A percentile compares a stretch with the other conserved stretches of the same genome.
These are phyloP conservation scores for Schizophyllum amplum DNA, from an alignment of 1,284 basidiomycete genomes.

Conservation along the genomic window DNA sequence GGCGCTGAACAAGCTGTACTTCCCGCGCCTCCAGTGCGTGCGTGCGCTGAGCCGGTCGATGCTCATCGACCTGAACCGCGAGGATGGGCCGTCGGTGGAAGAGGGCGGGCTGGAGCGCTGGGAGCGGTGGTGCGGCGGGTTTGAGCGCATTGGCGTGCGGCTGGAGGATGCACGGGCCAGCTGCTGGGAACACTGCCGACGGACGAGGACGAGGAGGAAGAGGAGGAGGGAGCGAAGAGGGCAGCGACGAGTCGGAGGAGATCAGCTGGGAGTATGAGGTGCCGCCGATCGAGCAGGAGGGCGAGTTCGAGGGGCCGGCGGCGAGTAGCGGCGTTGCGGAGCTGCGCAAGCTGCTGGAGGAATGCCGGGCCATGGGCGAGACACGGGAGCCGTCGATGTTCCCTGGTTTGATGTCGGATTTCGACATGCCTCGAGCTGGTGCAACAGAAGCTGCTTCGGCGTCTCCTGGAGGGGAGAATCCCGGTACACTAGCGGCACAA, in stretches of 20 bases:
- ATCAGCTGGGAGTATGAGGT: slow-evolving; percentile 7
- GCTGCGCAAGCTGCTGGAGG: slow-evolving; percentile 22
- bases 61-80: slow-evolving; percentile 47
- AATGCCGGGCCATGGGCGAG: slow-evolving; percentile 25
- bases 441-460: no score
- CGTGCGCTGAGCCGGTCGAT: slow-evolving; percentile 48
- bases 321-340: slow-evolving; percentile 22
- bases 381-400: slow-evolving; percentile 14
- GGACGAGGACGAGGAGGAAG: slow-evolving; percentile 27
- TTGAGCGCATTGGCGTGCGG: slow-evolving; percentile 35
- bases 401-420: not conserved
- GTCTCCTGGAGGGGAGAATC: no score
- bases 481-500: no score
- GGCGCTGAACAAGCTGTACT: slow-evolving; percentile 44
- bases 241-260: slow-evolving; percentile 16
- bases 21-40: slow-evolving; percentile 51
- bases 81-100: slow-evolving; percentile 31
- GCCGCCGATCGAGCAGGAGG: slow-evolving; percentile 13
- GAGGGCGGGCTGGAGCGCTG: slow-evolving; percentile 48
- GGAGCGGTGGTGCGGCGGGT: slow-evolving; percentile 59
- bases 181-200: slow-evolving; percentile 49
- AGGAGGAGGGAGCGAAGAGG: slow-evolving; percentile 21
- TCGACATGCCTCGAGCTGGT: no score
- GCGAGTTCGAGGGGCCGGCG: slow-evolving; percentile 19
- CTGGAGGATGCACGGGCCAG: slow-evolving; percentile 64